Percentiles rank a stretch among this genome's conserved stretches.
Evolutionary conservation across 768 basidiomycete species (phyloP).

Genomic region (Trametes cingulata): DNA sequence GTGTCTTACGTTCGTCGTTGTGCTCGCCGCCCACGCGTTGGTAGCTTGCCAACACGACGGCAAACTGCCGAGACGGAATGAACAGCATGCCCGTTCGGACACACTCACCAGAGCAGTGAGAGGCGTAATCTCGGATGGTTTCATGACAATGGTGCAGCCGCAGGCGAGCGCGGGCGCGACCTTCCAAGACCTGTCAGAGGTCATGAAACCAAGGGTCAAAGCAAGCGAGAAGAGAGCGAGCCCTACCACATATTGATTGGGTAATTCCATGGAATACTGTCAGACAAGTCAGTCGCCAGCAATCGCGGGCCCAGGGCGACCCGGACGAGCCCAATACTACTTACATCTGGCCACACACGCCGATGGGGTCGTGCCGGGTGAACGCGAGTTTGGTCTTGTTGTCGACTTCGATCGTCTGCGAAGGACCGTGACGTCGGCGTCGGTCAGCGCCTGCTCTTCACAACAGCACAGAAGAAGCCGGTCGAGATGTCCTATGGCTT

Average conservation of each 20-base stretch:
- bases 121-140: constrained; percentile 87
- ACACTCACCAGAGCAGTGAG: constrained; percentile 70
- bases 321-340: not conserved
- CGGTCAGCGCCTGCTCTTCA: not conserved
- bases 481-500: not conserved
- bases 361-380: constrained; percentile 87
- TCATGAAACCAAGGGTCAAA: not conserved
- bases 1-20: too few relatives aligned
- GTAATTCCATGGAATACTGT: constrained; percentile 91
- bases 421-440: constrained; percentile 3
- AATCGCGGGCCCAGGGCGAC: not conserved
- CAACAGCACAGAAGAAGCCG: not conserved
- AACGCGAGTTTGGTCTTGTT: constrained; percentile 81
- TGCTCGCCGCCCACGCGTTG: not conserved
- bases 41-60: not conserved
- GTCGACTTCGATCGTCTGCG: constrained; percentile 76
- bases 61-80: not conserved
- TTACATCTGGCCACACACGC: constrained; percentile 93
- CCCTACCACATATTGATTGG: constrained; percentile 82
- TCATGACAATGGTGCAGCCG: constrained; percentile 94
- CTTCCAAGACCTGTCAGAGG: constrained; percentile 73
- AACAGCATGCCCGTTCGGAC: not conserved
- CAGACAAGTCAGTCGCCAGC: constrained; percentile 4
- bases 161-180: constrained; percentile 89
- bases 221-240: not conserved